These are phyloP conservation scores for Penicillium verrucosum DNA, from an alignment of 2,329 filamentous ascomycete species.

Conservation along the genomic window DNA sequence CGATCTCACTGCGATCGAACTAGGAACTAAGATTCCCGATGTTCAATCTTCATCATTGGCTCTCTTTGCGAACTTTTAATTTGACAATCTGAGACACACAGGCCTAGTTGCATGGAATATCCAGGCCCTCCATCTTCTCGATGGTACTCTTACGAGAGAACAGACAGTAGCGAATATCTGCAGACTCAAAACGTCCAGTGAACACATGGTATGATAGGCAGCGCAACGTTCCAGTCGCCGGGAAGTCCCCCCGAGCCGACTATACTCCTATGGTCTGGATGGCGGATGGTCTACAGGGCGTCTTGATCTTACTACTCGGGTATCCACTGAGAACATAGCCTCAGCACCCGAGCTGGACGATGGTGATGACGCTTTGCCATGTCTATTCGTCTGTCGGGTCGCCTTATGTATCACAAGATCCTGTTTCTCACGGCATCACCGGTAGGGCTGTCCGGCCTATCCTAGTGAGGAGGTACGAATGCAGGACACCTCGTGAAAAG, in stretches of 20 bases:
- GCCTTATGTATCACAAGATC: neutral
- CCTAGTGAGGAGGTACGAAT: neutral
- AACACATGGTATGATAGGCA: neutral
- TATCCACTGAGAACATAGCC: neutral
- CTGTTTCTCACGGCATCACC: neutral
- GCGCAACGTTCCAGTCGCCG: neutral
- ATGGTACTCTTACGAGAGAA: neutral
- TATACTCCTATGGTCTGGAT: neutral
- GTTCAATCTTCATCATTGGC: neutral
- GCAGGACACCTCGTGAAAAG: conserved; percentile 4
- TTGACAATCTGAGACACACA: conserved; percentile 2
- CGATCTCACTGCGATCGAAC: neutral
- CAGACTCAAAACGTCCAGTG: neutral
- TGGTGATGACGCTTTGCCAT: neutral
- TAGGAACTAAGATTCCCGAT: neutral
- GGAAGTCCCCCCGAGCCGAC: neutral
- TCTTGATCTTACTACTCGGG: neutral
- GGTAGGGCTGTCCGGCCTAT: conserved; percentile 2
- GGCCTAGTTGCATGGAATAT: neutral
- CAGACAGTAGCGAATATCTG: neutral
- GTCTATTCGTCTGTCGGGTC: neutral
- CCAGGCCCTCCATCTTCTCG: neutral
- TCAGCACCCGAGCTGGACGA: neutral
- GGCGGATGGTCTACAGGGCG: neutral
- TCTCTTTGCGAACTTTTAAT: neutral